Conservation (phyloP, 352 stramenopile genomes). For the Thalassiosira mediterranea region DNA sequence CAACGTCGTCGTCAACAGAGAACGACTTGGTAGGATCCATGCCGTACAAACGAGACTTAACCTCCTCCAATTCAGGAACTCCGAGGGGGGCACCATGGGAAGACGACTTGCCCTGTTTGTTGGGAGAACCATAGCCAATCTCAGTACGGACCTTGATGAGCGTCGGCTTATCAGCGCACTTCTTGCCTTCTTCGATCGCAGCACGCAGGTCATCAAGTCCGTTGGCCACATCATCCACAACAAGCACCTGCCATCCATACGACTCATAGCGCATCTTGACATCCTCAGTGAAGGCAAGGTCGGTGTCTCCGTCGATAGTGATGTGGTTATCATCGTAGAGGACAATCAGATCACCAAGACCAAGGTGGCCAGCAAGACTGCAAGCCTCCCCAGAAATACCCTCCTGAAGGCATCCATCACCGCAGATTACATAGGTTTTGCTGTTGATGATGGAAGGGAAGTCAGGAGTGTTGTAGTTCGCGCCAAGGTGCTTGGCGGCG, state of each 20-base stretch:
- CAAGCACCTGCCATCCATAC: constrained; percentile 97
- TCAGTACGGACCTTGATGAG: constrained; percentile 98
- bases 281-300: constrained; percentile 97
- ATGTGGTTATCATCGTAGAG: constrained; percentile 99
- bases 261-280: constrained; percentile 96
- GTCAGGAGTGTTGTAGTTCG: constrained; percentile 94
- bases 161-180: constrained; percentile 93
- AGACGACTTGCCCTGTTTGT: constrained; percentile 88
- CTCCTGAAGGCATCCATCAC: constrained; percentile 98
- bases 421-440: constrained; percentile 99
- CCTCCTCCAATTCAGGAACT: constrained; percentile 89
- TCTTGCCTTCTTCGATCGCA: constrained; percentile 94
- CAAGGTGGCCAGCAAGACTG: constrained; percentile 96
- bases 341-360: constrained; percentile 98
- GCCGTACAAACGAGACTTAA: constrained; percentile 81
- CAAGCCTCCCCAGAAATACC: constrained; percentile 94
- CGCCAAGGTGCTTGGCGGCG: constrained; percentile 96
- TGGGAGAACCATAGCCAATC: constrained; percentile 92
- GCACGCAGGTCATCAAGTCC: constrained; percentile 91
- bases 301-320: constrained; percentile 97
- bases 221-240: constrained; percentile 92
- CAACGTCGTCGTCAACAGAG: constrained; percentile 92
- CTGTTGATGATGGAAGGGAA: constrained; percentile 95
- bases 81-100: constrained; percentile 97
- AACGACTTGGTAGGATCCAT: constrained; percentile 86